A percentile compares a stretch with the other conserved stretches of the same genome.
These are phyloP conservation scores for Geoglossum glabrum DNA, from an alignment of 495 filamentous ascomycete species.

Conservation along the genomic window DNA sequence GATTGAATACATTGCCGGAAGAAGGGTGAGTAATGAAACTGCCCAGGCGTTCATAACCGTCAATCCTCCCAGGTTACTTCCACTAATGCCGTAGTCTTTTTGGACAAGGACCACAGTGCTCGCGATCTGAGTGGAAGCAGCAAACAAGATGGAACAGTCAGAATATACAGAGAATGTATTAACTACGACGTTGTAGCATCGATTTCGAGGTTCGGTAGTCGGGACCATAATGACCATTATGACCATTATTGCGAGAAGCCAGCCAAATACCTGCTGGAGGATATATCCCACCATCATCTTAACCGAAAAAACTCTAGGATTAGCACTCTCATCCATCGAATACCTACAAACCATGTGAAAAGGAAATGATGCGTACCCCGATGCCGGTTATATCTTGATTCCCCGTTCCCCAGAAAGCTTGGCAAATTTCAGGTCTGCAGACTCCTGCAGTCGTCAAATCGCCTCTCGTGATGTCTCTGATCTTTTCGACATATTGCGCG, in stretches of 20 bases:
- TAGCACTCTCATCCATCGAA: not conserved
- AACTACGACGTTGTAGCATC: not conserved
- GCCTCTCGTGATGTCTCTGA: constrained; percentile 8
- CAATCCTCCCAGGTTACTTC: constrained; percentile 14
- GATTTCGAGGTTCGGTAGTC: not conserved
- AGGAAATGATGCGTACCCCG: constrained; percentile 7
- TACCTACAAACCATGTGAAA: not conserved
- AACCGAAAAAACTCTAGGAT: not conserved
- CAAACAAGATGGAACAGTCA: constrained; percentile 18
- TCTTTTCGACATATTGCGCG: constrained; percentile 6
- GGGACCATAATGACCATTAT: not conserved
- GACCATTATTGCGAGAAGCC: not conserved
- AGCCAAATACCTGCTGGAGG: constrained; percentile 4
- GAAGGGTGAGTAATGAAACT: constrained; percentile 13
- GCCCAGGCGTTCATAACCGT: constrained; percentile 17
- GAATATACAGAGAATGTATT: constrained; percentile 7
- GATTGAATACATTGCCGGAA: constrained; percentile 8
- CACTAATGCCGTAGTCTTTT: constrained; percentile 17
- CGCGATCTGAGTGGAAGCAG: constrained; percentile 18
- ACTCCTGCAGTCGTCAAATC: constrained; percentile 3
- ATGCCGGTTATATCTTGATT: constrained; percentile 15
- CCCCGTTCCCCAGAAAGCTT: constrained; percentile 14
- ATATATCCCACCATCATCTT: constrained; percentile 15
- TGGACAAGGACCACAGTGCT: constrained; percentile 16
- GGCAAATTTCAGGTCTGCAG: constrained; percentile 12